These are phyloP conservation scores for Myxozyma kluyveri DNA, from an alignment of 805 yeast genomes.

Conservation along the genomic window DNA sequence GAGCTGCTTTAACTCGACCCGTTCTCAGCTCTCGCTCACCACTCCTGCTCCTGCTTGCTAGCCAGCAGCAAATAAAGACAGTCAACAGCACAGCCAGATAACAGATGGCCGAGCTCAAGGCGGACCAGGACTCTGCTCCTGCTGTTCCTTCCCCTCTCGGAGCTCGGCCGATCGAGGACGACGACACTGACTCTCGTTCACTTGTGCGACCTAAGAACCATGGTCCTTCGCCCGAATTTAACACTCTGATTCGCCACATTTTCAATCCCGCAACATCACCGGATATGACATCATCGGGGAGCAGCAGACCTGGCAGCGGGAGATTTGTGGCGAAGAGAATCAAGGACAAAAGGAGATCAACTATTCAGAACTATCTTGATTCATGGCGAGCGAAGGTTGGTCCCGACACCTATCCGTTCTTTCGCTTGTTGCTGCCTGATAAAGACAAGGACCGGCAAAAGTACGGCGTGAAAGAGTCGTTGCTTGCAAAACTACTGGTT, in stretches of 20 bases:
- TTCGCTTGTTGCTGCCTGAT: constrained; percentile 45
- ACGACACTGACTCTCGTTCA: background rate
- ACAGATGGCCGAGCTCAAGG: no score
- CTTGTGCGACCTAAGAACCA: constrained; percentile 41
- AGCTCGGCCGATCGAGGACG: no score
- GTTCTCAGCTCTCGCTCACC: no score
- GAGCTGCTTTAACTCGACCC: no score
- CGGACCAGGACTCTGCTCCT: no score
- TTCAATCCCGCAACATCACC: constrained; percentile 41
- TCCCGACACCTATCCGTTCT: constrained; percentile 62
- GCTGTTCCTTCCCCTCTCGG: no score
- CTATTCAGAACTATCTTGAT: constrained; percentile 44
- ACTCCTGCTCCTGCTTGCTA: no score
- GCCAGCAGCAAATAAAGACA: no score
- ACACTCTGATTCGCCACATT: constrained; percentile 44
- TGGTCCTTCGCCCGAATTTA: constrained; percentile 45
- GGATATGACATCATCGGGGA: background rate
- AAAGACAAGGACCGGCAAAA: constrained; percentile 51
- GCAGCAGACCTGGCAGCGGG: constrained; percentile 7
- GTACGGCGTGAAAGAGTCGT: constrained; percentile 62
- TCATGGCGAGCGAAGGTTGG: constrained; percentile 59
- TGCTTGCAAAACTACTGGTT: constrained; percentile 52
- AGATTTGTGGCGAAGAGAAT: constrained; percentile 6
- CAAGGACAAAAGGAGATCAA: constrained; percentile 32
- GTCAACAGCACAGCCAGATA: no score